Conservation (phyloP, 2,329 filamentous ascomycete genomes). For the Penicillium nordicum region DNA sequence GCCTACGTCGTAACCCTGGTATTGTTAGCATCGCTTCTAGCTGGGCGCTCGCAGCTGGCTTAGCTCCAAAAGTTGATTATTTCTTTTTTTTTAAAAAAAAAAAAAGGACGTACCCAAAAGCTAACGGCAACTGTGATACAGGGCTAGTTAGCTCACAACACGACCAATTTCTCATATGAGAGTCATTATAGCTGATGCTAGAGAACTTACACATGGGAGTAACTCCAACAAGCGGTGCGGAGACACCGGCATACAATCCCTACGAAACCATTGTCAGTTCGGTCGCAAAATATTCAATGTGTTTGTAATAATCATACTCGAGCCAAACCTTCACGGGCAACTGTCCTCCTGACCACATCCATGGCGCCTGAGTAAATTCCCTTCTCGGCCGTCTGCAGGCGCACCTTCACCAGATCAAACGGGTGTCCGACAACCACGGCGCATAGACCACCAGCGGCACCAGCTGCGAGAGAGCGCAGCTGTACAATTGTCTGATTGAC, state of each 20-base stretch:
- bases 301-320: slow-evolving; percentile 41
- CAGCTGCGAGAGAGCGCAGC: slow-evolving; percentile 78
- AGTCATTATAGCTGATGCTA: background rate
- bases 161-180: background rate
- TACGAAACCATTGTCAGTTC: slow-evolving; percentile 30
- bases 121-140: slow-evolving; percentile 58
- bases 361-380: slow-evolving; percentile 87
- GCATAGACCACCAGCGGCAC: slow-evolving; percentile 89
- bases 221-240: slow-evolving; percentile 88
- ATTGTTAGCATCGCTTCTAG: slow-evolving; percentile 31
- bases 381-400: slow-evolving; percentile 90
- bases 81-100: no score
- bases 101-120: slow-evolving; percentile 55
- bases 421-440: slow-evolving; percentile 93
- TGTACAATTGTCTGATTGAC: slow-evolving; percentile 54
- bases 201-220: slow-evolving; percentile 91
- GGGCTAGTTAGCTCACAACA: background rate
- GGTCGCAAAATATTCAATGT: slow-evolving; percentile 5
- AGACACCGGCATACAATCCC: slow-evolving; percentile 95
- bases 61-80: background rate
- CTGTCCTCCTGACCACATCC: slow-evolving; percentile 84
- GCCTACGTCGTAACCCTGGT: slow-evolving; percentile 90
- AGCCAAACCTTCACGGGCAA: slow-evolving; percentile 78
- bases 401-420: slow-evolving; percentile 96
- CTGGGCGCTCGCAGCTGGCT: background rate